Conservation (phyloP, 169 alveolate species). For the Amoebophrya sp. region DNA sequence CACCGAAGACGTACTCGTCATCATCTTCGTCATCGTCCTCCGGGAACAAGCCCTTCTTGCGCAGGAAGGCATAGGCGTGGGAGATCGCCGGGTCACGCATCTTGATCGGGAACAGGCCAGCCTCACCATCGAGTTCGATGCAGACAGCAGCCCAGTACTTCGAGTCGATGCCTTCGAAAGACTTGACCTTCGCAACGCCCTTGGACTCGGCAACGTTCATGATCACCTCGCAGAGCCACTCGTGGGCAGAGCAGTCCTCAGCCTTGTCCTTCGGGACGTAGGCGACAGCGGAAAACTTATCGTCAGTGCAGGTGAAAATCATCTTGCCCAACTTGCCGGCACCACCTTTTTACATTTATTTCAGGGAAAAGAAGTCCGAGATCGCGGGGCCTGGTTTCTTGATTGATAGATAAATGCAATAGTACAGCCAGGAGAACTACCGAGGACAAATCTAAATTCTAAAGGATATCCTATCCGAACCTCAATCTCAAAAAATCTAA, state of each 20-base stretch:
- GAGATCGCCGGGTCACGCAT: not conserved
- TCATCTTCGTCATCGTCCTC: not conserved
- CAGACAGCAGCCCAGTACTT: conserved; percentile 21
- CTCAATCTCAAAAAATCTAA: not conserved
- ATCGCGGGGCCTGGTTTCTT: not conserved
- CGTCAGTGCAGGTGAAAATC: not conserved
- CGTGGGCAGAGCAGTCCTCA: not conserved
- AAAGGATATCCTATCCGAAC: too few relatives aligned
- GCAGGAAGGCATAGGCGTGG: not conserved
- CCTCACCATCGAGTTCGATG: not conserved
- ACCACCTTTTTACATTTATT: not conserved
- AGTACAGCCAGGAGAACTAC: too few relatives aligned
- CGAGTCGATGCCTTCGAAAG: not conserved
- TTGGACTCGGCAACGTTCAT: not conserved
- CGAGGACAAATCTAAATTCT: too few relatives aligned
- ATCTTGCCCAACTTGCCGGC: conserved; percentile 8
- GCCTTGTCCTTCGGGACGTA: conserved; percentile 26
- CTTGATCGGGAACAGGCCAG: not conserved
- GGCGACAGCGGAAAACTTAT: not conserved
- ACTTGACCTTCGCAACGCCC: not conserved
- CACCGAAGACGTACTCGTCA: not conserved
- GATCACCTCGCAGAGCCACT: not conserved
- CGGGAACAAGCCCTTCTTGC: conserved; percentile 14
- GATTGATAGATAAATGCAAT: not conserved
- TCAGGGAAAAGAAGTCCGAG: not conserved